Base-by-base conservation (phyloP, 768 basidiomycete genomes). In the Podaxis carcinomalis region DNA sequence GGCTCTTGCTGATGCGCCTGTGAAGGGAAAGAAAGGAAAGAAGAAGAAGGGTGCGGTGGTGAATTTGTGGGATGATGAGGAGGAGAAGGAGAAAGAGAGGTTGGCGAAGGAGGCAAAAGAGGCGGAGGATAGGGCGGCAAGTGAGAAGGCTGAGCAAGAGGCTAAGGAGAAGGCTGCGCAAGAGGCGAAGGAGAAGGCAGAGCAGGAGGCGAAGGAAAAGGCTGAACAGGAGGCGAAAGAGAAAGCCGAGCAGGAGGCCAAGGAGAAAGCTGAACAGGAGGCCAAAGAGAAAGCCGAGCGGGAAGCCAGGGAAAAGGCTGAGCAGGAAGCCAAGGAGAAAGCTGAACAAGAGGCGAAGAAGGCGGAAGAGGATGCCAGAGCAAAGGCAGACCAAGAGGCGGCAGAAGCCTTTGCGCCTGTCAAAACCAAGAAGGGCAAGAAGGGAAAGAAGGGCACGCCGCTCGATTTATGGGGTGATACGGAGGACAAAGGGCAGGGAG, bases 51-150 rank as follows among this genome's bases (percentile, higher is more conserved):
- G 49, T 9, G 21, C 39, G 13, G 23, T 32, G 16, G 9, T 59
- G 27, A 40, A 36, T n/a, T 2, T 13, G 42, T 55, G 59, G 59
- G 59, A 61, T 7, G 59, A 61, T 21, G 52, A 60, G 36, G 62
- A 59, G 14, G 62, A 59, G 42, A 55, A 50, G 28, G 62, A 62
- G 51, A 51, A 50, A 23, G 28, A 54, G 25, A 51, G 50, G 56
- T 49, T 51, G 27, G 64, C 32, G 16, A 62, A 66, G 35, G 65
- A 59, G 13, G 59, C 60, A 7, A 58, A 63, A 42, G 66, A 54
- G 35, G 63, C 59, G 62, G 57, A 67, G 21, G 57, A 55, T 36
- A 14, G 53, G 51, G 50, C 57, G 14, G 58, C 16, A 13, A 7
- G 39, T 13, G 57, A 37, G 25, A 51, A 62, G 42, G 64, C 56